phyloP scores from a whole-genome alignment of 2,329 filamentous ascomycete species.

The Seiridium cupressi region DNA sequence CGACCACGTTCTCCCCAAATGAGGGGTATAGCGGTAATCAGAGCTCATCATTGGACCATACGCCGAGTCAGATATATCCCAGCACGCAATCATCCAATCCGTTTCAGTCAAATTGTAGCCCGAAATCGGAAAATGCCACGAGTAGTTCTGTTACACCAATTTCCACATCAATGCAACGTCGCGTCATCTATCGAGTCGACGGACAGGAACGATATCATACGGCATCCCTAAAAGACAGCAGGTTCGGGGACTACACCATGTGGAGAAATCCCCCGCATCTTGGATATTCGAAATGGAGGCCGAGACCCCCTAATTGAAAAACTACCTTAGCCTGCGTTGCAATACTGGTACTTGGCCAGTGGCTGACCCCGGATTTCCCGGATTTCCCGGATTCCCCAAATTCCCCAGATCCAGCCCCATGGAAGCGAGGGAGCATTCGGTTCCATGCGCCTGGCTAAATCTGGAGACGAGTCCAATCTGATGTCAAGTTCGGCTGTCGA shows the following conservation, averaged over 20 bases:
- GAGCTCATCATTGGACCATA: too few species aligned
- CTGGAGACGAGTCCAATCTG: too few species aligned
- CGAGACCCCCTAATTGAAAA: background rate
- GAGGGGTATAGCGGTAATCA: too few species aligned
- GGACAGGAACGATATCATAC: background rate
- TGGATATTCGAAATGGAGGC: background rate
- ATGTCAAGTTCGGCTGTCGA: too few species aligned
- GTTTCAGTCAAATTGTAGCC: background rate
- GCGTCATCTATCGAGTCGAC: too few species aligned
- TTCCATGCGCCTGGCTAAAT: too few species aligned
- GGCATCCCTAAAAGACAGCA: background rate
- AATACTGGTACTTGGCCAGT: background rate
- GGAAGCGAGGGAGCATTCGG: background rate
- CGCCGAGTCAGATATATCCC: background rate
- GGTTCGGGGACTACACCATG: background rate
- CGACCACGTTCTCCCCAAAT: too few species aligned
- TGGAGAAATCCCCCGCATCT: background rate
- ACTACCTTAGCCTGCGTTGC: background rate
- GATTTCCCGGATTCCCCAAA: background rate
- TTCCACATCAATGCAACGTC: background rate
- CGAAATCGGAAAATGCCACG: too few species aligned
- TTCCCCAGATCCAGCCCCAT: constrained; percentile 2
- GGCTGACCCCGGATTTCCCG: background rate
- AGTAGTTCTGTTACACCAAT: background rate
- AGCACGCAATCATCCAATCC: background rate